Evolutionary conservation across 106 monocot species (phyloP), one percentile per base, ranked within the genome.

Genomic region (Dendrobium huoshanense): DNA sequence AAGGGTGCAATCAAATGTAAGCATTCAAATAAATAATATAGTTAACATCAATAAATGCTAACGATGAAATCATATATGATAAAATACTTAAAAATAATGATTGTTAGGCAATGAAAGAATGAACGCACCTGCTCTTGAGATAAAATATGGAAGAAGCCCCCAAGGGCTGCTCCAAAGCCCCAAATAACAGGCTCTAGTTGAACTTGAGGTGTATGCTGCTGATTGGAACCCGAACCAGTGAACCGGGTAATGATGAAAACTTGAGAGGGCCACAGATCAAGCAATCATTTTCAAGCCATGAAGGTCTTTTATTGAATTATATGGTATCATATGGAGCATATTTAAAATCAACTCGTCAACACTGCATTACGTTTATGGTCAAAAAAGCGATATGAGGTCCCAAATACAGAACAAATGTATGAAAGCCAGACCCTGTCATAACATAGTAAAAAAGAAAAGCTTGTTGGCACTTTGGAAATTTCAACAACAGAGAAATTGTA

Each of bases 141-240:
- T 90, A 85, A 98, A 98, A 87, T 98, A 98, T 42, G 94, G 92
- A 72, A 94, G 97, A 85, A 98, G 91, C 81, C 97, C 42, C 97
- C 97, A 58, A 98, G 92, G 25, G 97, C 91, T 88, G 94, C 94
- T 81, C 97, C 97, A 37, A 98, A 33, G 47, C 97, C 97, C 97
- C 94, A 98, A 19, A 98, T 89, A 78, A 98, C 75, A 72, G 92
- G 94, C 83, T 98, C 97, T 11, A 92, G 83, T 78, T 92, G 92
- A 81, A 98, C 88, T 64, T 98, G 90, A 77, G 88, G 85, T 13
- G 90, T 81, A 98, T 84, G 80, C 81, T 92, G 51, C 86, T 85
- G 9, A 98, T 68, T 72, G 97, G 92, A 84, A 98, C 78, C 73
- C 85, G 86, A 54, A 92, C 94, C 15, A 79, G 51, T 67, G 90